A percentile compares a stretch with the other conserved stretches of the same genome.
These are phyloP conservation scores for Plasmodium relictum DNA, from an alignment of 169 alveolate genomes.

Conservation along the genomic window DNA sequence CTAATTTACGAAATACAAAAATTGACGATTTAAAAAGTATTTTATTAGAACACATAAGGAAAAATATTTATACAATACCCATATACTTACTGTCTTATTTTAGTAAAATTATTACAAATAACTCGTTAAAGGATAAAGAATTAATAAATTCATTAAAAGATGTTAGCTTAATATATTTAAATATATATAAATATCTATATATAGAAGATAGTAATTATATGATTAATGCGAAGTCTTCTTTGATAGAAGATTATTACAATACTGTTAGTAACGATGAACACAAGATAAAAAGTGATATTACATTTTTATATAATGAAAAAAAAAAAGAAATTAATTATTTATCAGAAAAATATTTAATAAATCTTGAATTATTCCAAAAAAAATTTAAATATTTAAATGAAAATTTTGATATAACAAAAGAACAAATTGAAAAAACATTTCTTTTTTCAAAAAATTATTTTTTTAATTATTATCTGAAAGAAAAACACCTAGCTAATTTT, in stretches of 20 bases:
- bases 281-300: constrained; percentile 31
- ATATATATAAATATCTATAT: constrained; percentile 24
- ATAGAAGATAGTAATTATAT: constrained; percentile 40
- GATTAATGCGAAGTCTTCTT: constrained; percentile 26
- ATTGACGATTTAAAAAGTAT: constrained; percentile 22
- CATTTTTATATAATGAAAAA: constrained; percentile 51
- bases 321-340: constrained; percentile 56
- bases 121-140: constrained; percentile 29
- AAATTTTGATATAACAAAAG: constrained; percentile 42
- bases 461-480: constrained; percentile 72
- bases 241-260: constrained; percentile 59
- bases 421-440: constrained; percentile 50
- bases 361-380: constrained; percentile 11
- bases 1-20: constrained; percentile 33
- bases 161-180: constrained; percentile 39
- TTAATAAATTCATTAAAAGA: constrained; percentile 33
- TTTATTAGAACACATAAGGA: constrained; percentile 17
- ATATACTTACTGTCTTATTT: constrained; percentile 37
- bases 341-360: constrained; percentile 40
- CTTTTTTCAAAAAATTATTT: constrained; percentile 26
- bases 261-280: constrained; percentile 12
- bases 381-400: constrained; percentile 51
- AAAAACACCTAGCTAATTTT: constrained; percentile 63
- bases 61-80: constrained; percentile 37
- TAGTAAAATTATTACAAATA: constrained; percentile 43